Base-by-base conservation (phyloP, 306 rosid species). In the Quercus gilva region DNA sequence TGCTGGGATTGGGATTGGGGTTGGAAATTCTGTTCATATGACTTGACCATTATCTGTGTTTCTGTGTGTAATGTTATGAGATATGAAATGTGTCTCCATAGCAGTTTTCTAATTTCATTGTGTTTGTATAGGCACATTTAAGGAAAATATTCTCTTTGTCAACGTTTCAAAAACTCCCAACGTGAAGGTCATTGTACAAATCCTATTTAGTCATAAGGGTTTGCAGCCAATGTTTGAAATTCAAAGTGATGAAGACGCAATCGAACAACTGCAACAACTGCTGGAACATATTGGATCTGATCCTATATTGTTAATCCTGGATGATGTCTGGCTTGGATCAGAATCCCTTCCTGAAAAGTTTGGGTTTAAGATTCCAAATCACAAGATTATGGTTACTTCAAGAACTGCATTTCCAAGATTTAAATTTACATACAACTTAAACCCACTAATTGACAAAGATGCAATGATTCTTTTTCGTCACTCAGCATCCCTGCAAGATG, bases 361-460 rank as follows among this genome's bases (percentile, higher is more conserved):
- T 21, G n/a, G 28, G 35, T 79, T 84, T 56, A 65, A 81, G 41
- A 73, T 70, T 1, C 77, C 88, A n/a, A 71, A 81, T 55, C 85
- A 65, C 83, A 94, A 94, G 80, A 74, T 91, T 79, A 49, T 94
- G 83, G 89, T 91, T 59, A 94, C 94, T 28, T 90, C 97, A 31
- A 83, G 93, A 65, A 83, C 64, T 45, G 63, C 70, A 61, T 86
- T 88, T 69, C 76, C 74, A 43, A 55, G 70, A 58, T 73, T 76
- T 76, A 72, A 80, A 59, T 52, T 73, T 60, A 51, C 35, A 3
- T 80, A 78, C 41, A 8, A 55, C 69, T 78, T 94, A 74, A 28
- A 79, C n/a, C 73, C 84, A 2, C 77, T 91, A 69, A 57, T 5
- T 75, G 63, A 82, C 28, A 76, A 73, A 63, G 88, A 91, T 71